Evolutionary conservation across 768 basidiomycete genomes (phyloP).

Genomic region (Aureoboletus auriporus): DNA sequence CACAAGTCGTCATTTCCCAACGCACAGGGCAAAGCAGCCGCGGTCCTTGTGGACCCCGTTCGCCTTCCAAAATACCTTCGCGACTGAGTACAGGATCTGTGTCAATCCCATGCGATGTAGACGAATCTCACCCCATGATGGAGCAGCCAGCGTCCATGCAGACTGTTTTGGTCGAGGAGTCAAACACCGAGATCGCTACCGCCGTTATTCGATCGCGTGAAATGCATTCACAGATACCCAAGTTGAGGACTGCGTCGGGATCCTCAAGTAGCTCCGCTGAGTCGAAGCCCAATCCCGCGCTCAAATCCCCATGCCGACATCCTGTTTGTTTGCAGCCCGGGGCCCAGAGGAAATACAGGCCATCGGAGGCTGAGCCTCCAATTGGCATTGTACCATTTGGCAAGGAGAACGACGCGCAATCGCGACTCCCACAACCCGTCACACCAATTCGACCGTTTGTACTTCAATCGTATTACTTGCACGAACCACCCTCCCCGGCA

Average conservation of each 20-base stretch:
- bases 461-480: constrained; percentile 29
- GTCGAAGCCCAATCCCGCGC: constrained; percentile 4
- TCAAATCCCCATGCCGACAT: constrained; percentile 1
- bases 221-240: constrained; percentile 27
- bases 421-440: constrained; percentile 33
- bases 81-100: constrained; percentile 26
- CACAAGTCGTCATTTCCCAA: constrained; percentile 1
- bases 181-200: constrained; percentile 8
- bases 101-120: constrained; percentile 3
- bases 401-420: constrained; percentile 23
- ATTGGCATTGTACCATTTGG: neutral
- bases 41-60: constrained; percentile 42
- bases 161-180: constrained; percentile 11
- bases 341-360: neutral
- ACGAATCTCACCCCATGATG: neutral
- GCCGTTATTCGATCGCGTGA: constrained; percentile 6
- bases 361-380: neutral
- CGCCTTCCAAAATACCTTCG: constrained; percentile 30
- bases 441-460: constrained; percentile 45
- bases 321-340: constrained; percentile 6
- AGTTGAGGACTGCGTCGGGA: constrained; percentile 23
- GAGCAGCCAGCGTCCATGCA: neutral
- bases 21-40: constrained; percentile 27
- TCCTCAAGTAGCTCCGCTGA: constrained; percentile 24
- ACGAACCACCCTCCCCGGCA: constrained; percentile 52